Evolutionary conservation across 73 alveolate species (phyloP), one percentile per base, ranked within the genome.

Genomic region (Loxodes magnus): DNA sequence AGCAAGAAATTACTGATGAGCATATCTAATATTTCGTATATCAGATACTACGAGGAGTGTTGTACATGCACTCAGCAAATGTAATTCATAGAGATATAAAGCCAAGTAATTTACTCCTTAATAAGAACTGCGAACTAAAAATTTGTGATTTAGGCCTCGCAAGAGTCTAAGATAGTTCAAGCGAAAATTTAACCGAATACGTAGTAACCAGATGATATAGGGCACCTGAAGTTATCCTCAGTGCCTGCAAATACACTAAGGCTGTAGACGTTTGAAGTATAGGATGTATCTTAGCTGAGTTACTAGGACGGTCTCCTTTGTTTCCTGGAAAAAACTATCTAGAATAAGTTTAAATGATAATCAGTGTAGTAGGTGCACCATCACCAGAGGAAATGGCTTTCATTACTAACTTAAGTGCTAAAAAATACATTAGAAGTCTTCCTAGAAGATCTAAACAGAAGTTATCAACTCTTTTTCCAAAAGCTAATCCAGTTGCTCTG

Each of bases 331-430:
- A 74, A 28, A 77, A 74, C 48, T 74, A 74, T 35, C 38, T 74
- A 10, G 89, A 74, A 30, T 48, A 74, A 43, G 68, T 74, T 39
- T 60, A 74, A 30, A 68, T 76, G 43, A 74, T 67, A 0, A 60
- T 74, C 38, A 71, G 79, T 7, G 79, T 74, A 30, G 39, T 74
- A 21, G 89, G 90, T 3, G 71, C 90, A 6, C 90, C 90, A n/a
- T 70, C 74, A 17, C 41, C 63, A 17, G 84, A 76, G 30, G 89
- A 74, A 29, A 29, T 74, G 58, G 58, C 74, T 3, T 76, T 76
- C 56, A 76, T 76, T 41, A 83, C 90, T 2, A 84, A 84, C 44
- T 77, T 64, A 38, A 67, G 71, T 16, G 79, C 78, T 3, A 80
- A 76, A 64, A 79, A 84, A 51, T 76, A 46, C 42, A 71, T 84